Evolutionary conservation across 345 rosid genomes (phyloP).

Genomic region (Brassica rapa): DNA sequence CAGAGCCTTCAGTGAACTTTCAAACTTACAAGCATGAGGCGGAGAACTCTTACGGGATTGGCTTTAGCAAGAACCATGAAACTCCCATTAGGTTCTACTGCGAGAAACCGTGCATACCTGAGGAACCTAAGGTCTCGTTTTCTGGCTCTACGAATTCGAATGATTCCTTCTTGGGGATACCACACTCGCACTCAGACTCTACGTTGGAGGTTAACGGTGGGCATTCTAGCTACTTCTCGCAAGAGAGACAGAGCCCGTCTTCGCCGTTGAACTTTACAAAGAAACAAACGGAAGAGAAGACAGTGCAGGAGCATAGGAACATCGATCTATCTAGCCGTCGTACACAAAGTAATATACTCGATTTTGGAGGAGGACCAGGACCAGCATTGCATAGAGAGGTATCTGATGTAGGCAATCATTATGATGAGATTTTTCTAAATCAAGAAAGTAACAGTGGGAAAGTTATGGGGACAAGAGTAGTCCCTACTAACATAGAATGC

Average conservation of each 20-base stretch:
- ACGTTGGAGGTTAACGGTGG: conserved; percentile 57
- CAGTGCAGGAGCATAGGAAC: conserved; percentile 41
- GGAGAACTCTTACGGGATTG: conserved; percentile 39
- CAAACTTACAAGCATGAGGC: conserved; percentile 43
- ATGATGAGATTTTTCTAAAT: conserved; percentile 30
- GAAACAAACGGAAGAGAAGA: conserved; percentile 43
- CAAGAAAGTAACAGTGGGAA: conserved; percentile 36
- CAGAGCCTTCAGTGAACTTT: conserved; percentile 39
- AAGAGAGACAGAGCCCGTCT: conserved; percentile 55
- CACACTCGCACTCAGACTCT: conserved; percentile 68
- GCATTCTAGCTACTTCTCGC: conserved; percentile 50
- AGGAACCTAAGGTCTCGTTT: conserved; percentile 41
- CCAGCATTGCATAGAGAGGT: conserved; percentile 35
- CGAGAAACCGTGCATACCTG: conserved; percentile 45
- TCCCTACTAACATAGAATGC: conserved; percentile 25
- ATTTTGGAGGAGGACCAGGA: conserved; percentile 28
- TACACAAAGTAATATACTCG: conserved; percentile 41
- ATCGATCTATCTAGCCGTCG: conserved; percentile 37
- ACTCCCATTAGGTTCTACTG: conserved; percentile 33
- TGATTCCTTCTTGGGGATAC: conserved; percentile 48
- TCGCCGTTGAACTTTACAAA: conserved; percentile 51
- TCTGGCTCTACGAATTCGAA: conserved; percentile 50
- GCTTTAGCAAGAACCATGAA: conserved; percentile 25
- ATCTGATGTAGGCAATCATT: conserved; percentile 1
- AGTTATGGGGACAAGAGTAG: conserved; percentile 27